Base-by-base conservation (phyloP, 202 grass and related monocot genomes). In the Setaria italica region DNA sequence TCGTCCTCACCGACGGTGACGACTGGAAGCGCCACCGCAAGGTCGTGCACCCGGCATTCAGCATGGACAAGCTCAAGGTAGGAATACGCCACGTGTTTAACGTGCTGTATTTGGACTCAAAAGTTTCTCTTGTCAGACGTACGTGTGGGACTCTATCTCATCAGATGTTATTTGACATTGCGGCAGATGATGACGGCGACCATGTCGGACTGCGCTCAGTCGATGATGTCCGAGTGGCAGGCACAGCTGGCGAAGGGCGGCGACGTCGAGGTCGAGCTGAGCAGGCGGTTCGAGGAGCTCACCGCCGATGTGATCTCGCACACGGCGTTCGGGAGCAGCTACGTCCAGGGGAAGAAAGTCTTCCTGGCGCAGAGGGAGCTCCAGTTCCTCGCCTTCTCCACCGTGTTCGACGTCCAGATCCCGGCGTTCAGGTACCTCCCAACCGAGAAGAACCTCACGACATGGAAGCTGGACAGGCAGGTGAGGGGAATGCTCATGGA, bases 41-140 rank as follows among this genome's bases (percentile, higher is more conserved):
- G 78, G 87, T 94, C 67, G 82, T 92, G 17, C 45, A 89, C 74
- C 92, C 89, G 1, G 92, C 87, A 0, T 94, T 94, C 87, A 71
- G 67, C 78, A 92, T 90, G 74, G 89, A 94, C n/a, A 91, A 92
- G 74, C 78, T 94, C 87, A 92, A 92, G 90, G 84, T 85, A 33
- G 1, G 11, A 12, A 3, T 21, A 33, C 34, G 4, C 3, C 48
- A 25, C 53, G 54, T 45, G 53, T 33, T 70, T 83, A 4, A 42
- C 19, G 3, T 20, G 1, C 5, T 35, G 2, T 35, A 35, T 3
- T 35, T 65, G 35, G 62, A 49, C 47, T 49, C 12, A 49, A 49
- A 14, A 55, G 14, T 6, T 55, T 6, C 17, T 10, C 9, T 47
- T 9, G 45, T 47, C 8, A 47, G 45, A 47, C 16, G 19, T 49